phyloP scores from a whole-genome alignment of 1,284 basidiomycete genomes.

The Anthracocystis setariae region DNA sequence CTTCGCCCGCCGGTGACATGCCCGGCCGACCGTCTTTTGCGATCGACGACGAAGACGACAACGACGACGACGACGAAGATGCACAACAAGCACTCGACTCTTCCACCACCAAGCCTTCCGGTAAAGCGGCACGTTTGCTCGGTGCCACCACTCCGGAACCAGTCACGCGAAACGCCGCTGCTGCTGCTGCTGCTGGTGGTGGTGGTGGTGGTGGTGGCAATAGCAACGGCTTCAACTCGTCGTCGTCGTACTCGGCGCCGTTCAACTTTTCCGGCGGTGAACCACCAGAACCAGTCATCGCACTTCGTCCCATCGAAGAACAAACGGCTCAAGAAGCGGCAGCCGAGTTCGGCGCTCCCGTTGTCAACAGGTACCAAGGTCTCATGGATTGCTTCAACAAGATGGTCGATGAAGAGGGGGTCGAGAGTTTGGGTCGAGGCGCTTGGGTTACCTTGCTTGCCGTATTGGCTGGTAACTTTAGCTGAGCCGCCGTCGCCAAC shows the following conservation, averaged over 20 bases:
- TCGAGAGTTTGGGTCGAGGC: slow-evolving; percentile 62
- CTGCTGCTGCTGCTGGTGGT: too few relatives aligned
- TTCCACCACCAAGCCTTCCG: slow-evolving; percentile 1
- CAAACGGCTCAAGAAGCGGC: slow-evolving; percentile 51
- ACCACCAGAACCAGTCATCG: slow-evolving; percentile 65
- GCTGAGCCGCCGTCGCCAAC: too few relatives aligned
- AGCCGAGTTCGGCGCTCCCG: slow-evolving; percentile 61
- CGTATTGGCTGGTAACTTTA: slow-evolving; percentile 57
- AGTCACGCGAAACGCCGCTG: not conserved
- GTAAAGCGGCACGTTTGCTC: slow-evolving; percentile 22
- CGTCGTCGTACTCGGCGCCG: slow-evolving; percentile 8
- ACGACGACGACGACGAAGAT: slow-evolving; percentile 35
- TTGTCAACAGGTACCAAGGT: slow-evolving; percentile 60
- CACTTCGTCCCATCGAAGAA: slow-evolving; percentile 63
- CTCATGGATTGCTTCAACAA: slow-evolving; percentile 63
- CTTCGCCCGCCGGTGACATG: slow-evolving; percentile 37
- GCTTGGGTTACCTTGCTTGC: slow-evolving; percentile 60
- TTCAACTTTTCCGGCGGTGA: slow-evolving; percentile 35
- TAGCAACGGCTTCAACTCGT: slow-evolving; percentile 14
- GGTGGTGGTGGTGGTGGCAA: too few relatives aligned
- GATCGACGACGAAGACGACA: slow-evolving; percentile 58
- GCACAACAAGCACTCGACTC: too few relatives aligned
- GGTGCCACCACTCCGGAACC: slow-evolving; percentile 13
- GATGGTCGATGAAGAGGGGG: slow-evolving; percentile 65
- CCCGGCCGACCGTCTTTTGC: slow-evolving; percentile 54